Evolutionary conservation across 202 grass and related monocot genomes (phyloP).

Genomic region (Setaria italica): DNA sequence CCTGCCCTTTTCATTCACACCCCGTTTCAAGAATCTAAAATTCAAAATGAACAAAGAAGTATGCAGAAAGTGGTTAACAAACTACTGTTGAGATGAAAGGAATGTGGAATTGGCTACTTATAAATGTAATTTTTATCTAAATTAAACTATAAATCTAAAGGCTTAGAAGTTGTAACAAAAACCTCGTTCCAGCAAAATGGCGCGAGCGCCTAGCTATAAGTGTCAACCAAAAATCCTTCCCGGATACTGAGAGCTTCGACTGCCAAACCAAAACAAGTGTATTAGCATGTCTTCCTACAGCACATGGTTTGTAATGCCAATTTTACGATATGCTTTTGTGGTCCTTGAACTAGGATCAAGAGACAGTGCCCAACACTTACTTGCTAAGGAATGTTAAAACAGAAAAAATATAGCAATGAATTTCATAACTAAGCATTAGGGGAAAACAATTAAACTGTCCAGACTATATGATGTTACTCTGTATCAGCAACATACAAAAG

Average conservation of each 20-base stretch:
- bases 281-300: constrained; percentile 41
- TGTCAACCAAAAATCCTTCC: constrained; percentile 90
- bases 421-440: constrained; percentile 30
- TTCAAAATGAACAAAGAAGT: constrained; percentile 37
- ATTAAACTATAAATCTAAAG: constrained; percentile 31
- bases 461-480: constrained; percentile 1
- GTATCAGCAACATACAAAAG: constrained; percentile 32
- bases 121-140: not conserved
- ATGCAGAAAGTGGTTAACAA: constrained; percentile 1
- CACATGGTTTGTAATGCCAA: not conserved
- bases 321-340: not conserved
- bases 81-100: constrained; percentile 11
- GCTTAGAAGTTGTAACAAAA: constrained; percentile 41
- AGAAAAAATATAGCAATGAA: constrained; percentile 20
- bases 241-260: constrained; percentile 75
- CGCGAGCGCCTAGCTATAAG: constrained; percentile 96
- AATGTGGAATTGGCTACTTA: not conserved
- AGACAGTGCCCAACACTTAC: constrained; percentile 13
- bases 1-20: constrained; percentile 96
- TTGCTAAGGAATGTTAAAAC: constrained; percentile 20
- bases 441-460: not conserved
- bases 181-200: constrained; percentile 99
- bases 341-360: constrained; percentile 14
- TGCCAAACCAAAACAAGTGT: constrained; percentile 51
- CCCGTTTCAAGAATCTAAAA: constrained; percentile 89